Evolutionary conservation across 345 rosid species (phyloP).

Genomic region (Eucalyptus sp.): DNA sequence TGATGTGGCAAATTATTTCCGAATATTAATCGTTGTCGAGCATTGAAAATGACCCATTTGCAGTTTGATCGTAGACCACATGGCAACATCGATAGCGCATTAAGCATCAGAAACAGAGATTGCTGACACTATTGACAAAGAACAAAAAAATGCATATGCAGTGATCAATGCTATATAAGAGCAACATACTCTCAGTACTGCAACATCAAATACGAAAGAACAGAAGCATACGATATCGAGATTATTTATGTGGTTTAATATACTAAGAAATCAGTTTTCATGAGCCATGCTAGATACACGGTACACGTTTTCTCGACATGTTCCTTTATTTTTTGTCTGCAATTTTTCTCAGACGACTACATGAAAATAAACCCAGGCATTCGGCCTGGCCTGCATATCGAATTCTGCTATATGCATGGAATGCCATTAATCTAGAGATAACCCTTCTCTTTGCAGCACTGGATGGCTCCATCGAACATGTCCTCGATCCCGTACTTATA

Average conservation of each 20-base stretch:
- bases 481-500: slow-evolving; percentile 15
- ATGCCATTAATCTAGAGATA: background rate
- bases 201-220: background rate
- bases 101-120: background rate
- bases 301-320: background rate
- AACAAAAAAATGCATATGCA: background rate
- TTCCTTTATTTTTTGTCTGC: background rate
- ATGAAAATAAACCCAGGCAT: background rate
- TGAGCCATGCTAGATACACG: background rate
- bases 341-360: background rate
- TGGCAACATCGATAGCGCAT: background rate
- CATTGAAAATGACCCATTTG: background rate
- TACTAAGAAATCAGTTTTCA: background rate
- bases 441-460: slow-evolving; percentile 16
- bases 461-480: slow-evolving; percentile 16
- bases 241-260: background rate
- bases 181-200: background rate
- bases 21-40: background rate
- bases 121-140: background rate
- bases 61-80: background rate
- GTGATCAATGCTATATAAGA: background rate
- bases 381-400: background rate
- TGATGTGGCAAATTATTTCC: background rate
- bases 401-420: background rate
- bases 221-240: background rate